Conservation (phyloP, 768 basidiomycete species). For the Lactarius vividus region DNA sequence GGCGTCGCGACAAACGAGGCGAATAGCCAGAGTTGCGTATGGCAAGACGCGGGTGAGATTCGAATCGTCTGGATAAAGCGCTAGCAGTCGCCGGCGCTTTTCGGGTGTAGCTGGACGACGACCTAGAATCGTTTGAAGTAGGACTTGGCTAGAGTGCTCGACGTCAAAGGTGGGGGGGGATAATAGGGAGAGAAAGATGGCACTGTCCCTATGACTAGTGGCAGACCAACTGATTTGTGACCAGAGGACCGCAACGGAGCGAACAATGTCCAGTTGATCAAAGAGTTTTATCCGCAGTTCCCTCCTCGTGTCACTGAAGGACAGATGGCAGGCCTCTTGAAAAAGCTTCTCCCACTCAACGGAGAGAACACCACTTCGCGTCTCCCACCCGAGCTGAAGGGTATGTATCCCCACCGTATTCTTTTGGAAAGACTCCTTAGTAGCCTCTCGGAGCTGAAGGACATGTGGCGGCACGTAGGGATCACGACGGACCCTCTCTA, state of each 20-base stretch:
- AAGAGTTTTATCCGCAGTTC: slow-evolving; percentile 45
- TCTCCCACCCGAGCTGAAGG: slow-evolving; percentile 62
- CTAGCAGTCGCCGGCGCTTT: slow-evolving; percentile 36
- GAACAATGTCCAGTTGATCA: slow-evolving; percentile 27
- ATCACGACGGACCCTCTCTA: slow-evolving; percentile 20
- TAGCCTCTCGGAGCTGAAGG: slow-evolving; percentile 6
- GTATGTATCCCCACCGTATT: slow-evolving; percentile 35
- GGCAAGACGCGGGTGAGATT: slow-evolving; percentile 46
- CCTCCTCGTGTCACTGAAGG: slow-evolving; percentile 42
- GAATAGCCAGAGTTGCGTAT: slow-evolving; percentile 51
- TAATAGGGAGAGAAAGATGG: slow-evolving; percentile 44
- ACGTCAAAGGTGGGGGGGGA: slow-evolving; percentile 43
- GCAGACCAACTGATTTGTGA: slow-evolving; percentile 44
- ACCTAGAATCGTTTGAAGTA: background rate
- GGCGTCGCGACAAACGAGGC: slow-evolving; percentile 44
- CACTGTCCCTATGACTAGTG: slow-evolving; percentile 34
- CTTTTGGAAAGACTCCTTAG: slow-evolving; percentile 31
- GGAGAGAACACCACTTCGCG: slow-evolving; percentile 56
- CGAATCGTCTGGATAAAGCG: slow-evolving; percentile 33
- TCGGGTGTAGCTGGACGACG: slow-evolving; percentile 28
- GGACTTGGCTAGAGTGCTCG: background rate
- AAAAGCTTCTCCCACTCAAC: slow-evolving; percentile 51
- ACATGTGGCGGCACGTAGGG: slow-evolving; percentile 23
- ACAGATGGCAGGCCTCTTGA: slow-evolving; percentile 33
- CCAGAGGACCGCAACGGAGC: slow-evolving; percentile 44